Base-by-base conservation (phyloP, 495 filamentous ascomycete genomes). In the Neurospora sp. region DNA sequence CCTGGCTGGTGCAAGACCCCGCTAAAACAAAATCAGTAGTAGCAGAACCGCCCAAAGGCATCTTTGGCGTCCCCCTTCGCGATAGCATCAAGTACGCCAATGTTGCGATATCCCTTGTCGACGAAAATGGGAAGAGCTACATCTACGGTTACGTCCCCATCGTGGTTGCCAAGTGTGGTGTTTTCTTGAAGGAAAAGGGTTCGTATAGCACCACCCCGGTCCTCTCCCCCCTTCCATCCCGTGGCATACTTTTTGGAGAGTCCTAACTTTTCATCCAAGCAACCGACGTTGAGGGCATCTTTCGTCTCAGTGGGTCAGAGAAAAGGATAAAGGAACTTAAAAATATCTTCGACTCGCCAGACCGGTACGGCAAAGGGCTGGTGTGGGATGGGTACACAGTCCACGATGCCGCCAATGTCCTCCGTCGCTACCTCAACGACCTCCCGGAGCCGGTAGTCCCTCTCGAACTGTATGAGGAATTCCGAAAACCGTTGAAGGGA, bases 101-200 rank as follows among this genome's bases (percentile, higher is more conserved):
- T 82, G 96, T 99, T 74, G 96, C 96, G 70, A 99, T 99, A 77
- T 98, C 94, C 70, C 89, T 99, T 39, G 92, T 93, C 74, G 93
- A 98, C 81, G 92, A 92, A 70, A 88, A 94, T 71, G 96, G 95
- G 19, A 89, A 94, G 78, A 97, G 94, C 81, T 98, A 96, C 80
- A 97, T 98, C 36, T 99, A 99, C 82, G 96, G 96, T 76, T 99
- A 99, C 80, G 94, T 99, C 6, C 96, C 96, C 11, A 98, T 99
- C 76, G 95, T 99, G 69, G 95, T 99, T 45, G 96, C 96, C 5
- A 99, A 99, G 82, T 99, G 96, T 81, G 96, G 96, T 69, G 94
- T 99, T 2, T 99, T 93, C 78, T 83, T 99, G 75, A 99, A 99
- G 80, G 96, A 99, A 81, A 98, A 97, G 90, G 96, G 96, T 97